These are phyloP conservation scores for Harrya chromipes DNA, from an alignment of 768 basidiomycete genomes.

Conservation along the genomic window DNA sequence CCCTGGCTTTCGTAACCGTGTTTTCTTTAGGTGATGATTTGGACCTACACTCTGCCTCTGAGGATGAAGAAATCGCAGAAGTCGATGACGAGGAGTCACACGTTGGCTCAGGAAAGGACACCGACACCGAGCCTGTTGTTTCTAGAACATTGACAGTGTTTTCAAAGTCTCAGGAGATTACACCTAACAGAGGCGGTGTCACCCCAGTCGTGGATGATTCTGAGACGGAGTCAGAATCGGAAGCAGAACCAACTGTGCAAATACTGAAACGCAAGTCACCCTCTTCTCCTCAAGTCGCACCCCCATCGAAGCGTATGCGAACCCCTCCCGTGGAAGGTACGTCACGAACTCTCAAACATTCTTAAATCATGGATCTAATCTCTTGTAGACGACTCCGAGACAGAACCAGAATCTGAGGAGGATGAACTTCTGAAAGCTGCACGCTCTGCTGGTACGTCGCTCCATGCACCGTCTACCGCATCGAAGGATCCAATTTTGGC, in stretches of 20 bases:
- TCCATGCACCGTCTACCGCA: conserved; percentile 12
- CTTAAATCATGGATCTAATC: background rate
- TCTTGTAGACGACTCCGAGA: conserved; percentile 38
- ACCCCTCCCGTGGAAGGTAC: conserved; percentile 16
- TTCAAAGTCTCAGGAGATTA: conserved; percentile 6
- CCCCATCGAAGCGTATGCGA: conserved; percentile 20
- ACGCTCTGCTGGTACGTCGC: conserved; percentile 8
- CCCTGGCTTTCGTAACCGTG: background rate
- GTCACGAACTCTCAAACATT: background rate
- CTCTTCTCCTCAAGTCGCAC: conserved; percentile 4
- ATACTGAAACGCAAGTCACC: conserved; percentile 26
- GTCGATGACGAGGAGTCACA: conserved; percentile 21
- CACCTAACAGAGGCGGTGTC: background rate
- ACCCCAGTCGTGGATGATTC: conserved; percentile 19
- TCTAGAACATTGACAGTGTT: conserved; percentile 23
- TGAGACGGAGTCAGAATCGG: conserved; percentile 35
- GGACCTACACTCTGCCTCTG: conserved; percentile 52
- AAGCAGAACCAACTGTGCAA: conserved; percentile 6
- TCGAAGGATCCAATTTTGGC: background rate
- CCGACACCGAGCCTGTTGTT: conserved; percentile 21
- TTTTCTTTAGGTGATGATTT: conserved; percentile 36
- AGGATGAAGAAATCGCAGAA: conserved; percentile 29
- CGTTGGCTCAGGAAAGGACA: conserved; percentile 20
- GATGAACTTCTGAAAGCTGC: conserved; percentile 12
- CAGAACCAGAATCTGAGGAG: conserved; percentile 44